Evolutionary conservation across 2,329 filamentous ascomycete species (phyloP), one percentile per base, ranked within the genome.

Genomic region (Colletotrichum neosansevieriae): DNA sequence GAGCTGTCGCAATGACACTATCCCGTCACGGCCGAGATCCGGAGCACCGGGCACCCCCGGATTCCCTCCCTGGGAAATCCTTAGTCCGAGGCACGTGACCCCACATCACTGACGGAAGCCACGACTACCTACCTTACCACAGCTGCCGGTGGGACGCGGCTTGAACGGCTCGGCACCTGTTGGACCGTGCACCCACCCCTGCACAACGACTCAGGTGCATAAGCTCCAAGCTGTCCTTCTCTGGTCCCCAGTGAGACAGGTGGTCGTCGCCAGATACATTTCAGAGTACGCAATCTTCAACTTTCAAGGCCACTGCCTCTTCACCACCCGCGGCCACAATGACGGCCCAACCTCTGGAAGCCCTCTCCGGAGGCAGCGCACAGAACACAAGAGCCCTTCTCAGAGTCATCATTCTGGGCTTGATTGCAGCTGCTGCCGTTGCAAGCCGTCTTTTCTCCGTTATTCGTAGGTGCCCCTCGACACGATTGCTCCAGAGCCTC

Each of bases 361-460:
- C 84, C 75, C 86, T 96, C 78, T 87, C 94, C 78, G 90, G 93
- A 84, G 92, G 93, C 79, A 91, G 89, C 78, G 92, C 91, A 75
- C 88, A 91, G 81, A 98, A 90, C 80, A 93, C 93, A 71, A 90
- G 94, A 80, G 92, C 93, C 72, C 83, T 98, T 76, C 85, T 99
- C 72, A 91, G 94, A 78, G 89, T 98, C 74, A 87, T 97, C 77
- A 99, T 99, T 83, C 89, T 99, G 75, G 87, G 86, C 77, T 89
- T 95, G 77, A 98, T 99, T 81, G 96, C 96, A 72, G 94, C 89
- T 67, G 94, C 96, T 71, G 94, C 95, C 73, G 89, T 98, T 77
- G 89, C 94, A 73, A 97, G 94, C 82, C 93, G 96, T 82, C 86
- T 99, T 74, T 99, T 99, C 87, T 98, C 94, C 76, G 96, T 99